Base-by-base conservation (phyloP, 768 basidiomycete genomes). In the Hygrophorus russula region DNA sequence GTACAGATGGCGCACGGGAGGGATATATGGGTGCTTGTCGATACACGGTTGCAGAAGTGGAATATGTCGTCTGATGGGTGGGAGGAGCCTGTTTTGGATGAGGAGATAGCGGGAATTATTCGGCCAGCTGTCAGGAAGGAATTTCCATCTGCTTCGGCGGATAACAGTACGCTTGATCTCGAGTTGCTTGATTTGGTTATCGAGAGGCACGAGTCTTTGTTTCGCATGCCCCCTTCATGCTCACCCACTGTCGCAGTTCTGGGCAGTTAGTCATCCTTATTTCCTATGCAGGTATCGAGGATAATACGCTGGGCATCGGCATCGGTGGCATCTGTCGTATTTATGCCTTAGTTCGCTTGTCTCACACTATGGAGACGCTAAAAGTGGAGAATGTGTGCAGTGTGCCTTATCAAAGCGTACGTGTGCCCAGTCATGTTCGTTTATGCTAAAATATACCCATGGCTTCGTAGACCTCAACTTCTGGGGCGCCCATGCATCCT, bases 341-440 rank as follows among this genome's bases (percentile, higher is more conserved):
- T 29, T 87, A 87, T 59, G 76, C 79, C 9, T 59, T 86, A 33
- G 63, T 73, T 12, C 68, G 69, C 42, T 53, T 86, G 12, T 60
- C 68, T n/a, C 56, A 61, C 41, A 49, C 57, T 17, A 61, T 63
- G 4, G 68, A 68, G 9, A 49, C 51, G 2, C 72, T 79, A 57
- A 54, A 58, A 18, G 67, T 80, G 11, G 59, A 71, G 28, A 65
- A 63, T 13, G 61, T 82, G 30, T 70, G 65, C 33, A 67, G 65
- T 28, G 78, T 89, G 9, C 86, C 86, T 5, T 88, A 87, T 53
- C 80, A 87, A 58, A 79, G 78, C 46, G 85, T 88, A 51, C 53
- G 79, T 64, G 1, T 19, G 9, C 5, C 19, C 39, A 49, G 3
- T 44, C 15, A 14, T 9, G 12, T 18, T 29, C 3, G 8, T 15